Evolutionary conservation across 768 basidiomycete genomes (phyloP), one percentile per base, ranked within the genome.

Genomic region (Leccinum fibrillosum): DNA sequence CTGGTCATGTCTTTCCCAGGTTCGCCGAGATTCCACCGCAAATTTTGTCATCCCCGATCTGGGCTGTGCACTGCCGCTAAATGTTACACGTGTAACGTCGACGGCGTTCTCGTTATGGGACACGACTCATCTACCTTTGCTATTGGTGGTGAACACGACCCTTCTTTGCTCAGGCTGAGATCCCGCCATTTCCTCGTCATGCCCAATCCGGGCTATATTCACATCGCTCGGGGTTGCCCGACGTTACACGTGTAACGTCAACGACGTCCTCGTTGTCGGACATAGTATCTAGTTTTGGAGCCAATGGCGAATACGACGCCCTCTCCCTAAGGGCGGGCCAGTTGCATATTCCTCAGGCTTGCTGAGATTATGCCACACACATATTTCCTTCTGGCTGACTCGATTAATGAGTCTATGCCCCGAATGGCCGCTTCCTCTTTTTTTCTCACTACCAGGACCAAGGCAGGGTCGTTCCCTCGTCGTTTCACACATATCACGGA

Each of bases 221-320:
- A 21, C 53, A 9, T 47, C 6, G n/a, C 49, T 51, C 42, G 53
- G 37, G 30, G 45, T 34, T 61, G 65, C 69, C 60, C 65, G 52
- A 64, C 58, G 63, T 69, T 66, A 58, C 69, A 69, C 69, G 65
- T 69, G 69, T 67, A 63, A 71, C 65, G 60, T 71, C 54, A 62
- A 19, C 59, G 44, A 60, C 28, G 49, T 17, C 35, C 44, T 17
- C 49, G 37, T 25, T 15, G 44, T 30, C 50, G 45, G 66, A 21
- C 39, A 45, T 26, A 25, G 32, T 35, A 19, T 23, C 42, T 17
- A 53, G 34, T 39, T 56, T 5, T 28, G 52, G 45, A 28, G 37
- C 58, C 45, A 53, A 57, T 52, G 26, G 56, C 54, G 37, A 59
- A 62, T 55, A 25, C 28, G 4, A 34, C 25, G 28, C 21, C 23